Base-by-base conservation (phyloP, 2,329 filamentous ascomycete species). In the Aspergillus versicolor region DNA sequence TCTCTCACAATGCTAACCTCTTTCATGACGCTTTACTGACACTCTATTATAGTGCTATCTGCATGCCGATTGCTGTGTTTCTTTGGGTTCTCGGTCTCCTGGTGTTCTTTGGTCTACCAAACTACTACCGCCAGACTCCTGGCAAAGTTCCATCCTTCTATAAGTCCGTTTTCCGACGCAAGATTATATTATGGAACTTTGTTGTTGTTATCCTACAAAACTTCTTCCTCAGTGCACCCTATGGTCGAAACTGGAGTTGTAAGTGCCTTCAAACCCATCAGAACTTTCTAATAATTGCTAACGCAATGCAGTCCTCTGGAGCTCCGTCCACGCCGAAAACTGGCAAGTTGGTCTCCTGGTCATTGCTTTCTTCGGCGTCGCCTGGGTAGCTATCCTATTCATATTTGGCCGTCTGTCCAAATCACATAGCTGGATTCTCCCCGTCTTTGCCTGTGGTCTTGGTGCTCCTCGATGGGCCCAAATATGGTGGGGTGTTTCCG, bases 171-270 rank as follows among this genome's bases (percentile, higher is more conserved):
- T 77, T 82, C 60, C 79, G 84, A 46, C 82, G 86, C 58, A 87
- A 87, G 72, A 84, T 88, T 58, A 81, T 88, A 44, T 75, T 86
- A 12, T 88, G 86, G 86, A 88, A 87, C 74, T 84, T 88, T 70
- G 72, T 85, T 56, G 81, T 83, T 3, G 83, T 88, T 42, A 75
- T 87, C 57, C 72, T 88, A 32, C 85, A 88, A 66, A 88, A 88
- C 70, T 87, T 86, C 78, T 88, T 85, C 74, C 78, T 88, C 27
- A 84, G 83, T 22, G 81, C 86, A 0, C 84, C 83, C 1, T 88
- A 88, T 65, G 86, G 86, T 42, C 81, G 86, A 52, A 88, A 87
- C 69, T 89, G 86, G 86, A 75, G 76, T 42, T 89, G 81, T 75
- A 62, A 69, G 73, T 65, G 19, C 15, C 12, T 4, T 2, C 8